Conservation (phyloP, 768 basidiomycete genomes). For the Ramaria sp. region DNA sequence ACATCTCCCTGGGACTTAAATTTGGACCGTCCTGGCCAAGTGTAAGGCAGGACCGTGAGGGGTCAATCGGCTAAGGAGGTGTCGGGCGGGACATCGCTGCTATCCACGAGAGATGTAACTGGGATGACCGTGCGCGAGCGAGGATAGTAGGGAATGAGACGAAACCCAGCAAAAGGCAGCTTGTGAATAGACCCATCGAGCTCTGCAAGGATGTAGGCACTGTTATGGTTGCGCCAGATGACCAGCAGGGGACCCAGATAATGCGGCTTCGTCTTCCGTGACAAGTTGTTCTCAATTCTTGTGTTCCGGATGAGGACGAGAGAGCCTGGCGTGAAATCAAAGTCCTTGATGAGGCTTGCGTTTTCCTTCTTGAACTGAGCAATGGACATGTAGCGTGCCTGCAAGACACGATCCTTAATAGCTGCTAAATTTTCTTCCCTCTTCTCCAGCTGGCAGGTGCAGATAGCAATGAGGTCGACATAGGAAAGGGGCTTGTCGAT, state of each 20-base stretch:
- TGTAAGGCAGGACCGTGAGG: no score
- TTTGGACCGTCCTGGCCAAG: no score
- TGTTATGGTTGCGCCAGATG: no score
- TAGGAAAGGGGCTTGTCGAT: conserved; percentile 9
- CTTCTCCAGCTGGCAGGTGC: conserved; percentile 10
- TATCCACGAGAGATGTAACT: no score
- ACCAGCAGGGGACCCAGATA: conserved; percentile 6
- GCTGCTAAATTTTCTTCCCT: neutral
- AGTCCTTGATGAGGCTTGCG: conserved; percentile 3
- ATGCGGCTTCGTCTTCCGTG: conserved; percentile 6
- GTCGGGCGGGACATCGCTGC: no score
- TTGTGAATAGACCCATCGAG: no score
- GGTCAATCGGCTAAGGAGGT: neutral
- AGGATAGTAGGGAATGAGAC: conserved; percentile 11
- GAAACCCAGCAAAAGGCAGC: conserved; percentile 11
- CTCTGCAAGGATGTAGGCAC: no score
- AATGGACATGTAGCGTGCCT: neutral
- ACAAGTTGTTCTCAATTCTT: no score
- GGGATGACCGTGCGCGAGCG: conserved; percentile 1
- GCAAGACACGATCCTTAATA: neutral
- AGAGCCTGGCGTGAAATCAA: neutral
- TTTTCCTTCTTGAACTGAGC: conserved; percentile 13
- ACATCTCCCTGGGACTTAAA: no score
- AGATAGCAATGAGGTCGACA: conserved; percentile 8
- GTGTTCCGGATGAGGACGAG: conserved; percentile 9